Base-by-base conservation (phyloP, 495 filamentous ascomycete species). In the Hapsidospora chrysogenum region DNA sequence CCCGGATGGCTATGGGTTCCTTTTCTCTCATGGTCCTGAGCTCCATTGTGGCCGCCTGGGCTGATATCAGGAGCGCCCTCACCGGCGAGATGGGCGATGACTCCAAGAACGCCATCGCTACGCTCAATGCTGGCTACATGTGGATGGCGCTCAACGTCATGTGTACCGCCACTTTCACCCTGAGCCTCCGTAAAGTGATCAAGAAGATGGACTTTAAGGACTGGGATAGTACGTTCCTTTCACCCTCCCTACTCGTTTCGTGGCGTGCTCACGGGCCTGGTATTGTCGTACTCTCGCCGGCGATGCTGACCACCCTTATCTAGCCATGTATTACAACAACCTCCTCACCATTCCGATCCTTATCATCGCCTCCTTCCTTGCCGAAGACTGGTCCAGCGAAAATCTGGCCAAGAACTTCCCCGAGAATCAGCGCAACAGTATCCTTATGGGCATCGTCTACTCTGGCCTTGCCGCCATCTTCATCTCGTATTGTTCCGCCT, bases 251-350 rank as follows among this genome's bases (percentile, higher is more conserved):
- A 22, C 7, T 18, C 15, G 14, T 19, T 25, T n/a, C n/a, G n/a
- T n/a, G 21, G 31, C 14, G 17, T 16, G n/a, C n/a, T n/a, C n/a
- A n/a, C n/a, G n/a, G n/a, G n/a, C n/a, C n/a, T n/a, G n/a, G n/a
- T n/a, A n/a, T n/a, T n/a, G n/a, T n/a, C n/a, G n/a, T n/a, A n/a
- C n/a, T n/a, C n/a, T n/a, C n/a, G n/a, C n/a, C n/a, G n/a, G n/a
- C 9, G 37, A 19, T 25, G 41, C 60, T 68, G 48, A 64, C 46
- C 9, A 18, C 31, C 15, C 25, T 19, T 44, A n/a, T n/a, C n/a
- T 44, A 96, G 87, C 86, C 43, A 97, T 97, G 89, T 99, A 87
- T 61, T 99, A 99, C 67, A 99, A 99, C 74, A 99, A 99, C 58
- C 72, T 99, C 29, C 74, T 99, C 40, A 92, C 85, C 16, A 94